A percentile compares a stretch with the other conserved stretches of the same genome.
These are phyloP conservation scores for Amanita inopinata DNA, from an alignment of 768 basidiomycete genomes.

Conservation along the genomic window DNA sequence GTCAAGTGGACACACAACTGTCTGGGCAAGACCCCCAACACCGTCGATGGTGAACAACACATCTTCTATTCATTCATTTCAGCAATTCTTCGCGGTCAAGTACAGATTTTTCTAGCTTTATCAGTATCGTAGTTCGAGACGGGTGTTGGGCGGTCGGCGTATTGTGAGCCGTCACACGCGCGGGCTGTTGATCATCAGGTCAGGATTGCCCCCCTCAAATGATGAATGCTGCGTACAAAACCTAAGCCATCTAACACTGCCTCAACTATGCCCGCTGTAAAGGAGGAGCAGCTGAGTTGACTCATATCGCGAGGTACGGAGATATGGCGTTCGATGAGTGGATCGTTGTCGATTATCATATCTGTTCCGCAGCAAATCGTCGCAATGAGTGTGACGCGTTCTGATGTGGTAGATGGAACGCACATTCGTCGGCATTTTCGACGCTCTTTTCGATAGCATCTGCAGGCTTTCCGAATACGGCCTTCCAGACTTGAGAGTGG, in stretches of 20 bases:
- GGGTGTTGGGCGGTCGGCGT: slow-evolving; percentile 78
- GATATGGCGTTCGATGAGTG: slow-evolving; percentile 82
- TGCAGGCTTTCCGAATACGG: slow-evolving; percentile 88
- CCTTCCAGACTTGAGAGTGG: slow-evolving; percentile 92
- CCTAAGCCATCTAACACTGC: slow-evolving; percentile 91
- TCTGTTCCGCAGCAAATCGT: slow-evolving; percentile 44
- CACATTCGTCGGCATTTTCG: slow-evolving; percentile 94
- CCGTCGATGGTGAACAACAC: slow-evolving; percentile 9
- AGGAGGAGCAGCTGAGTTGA: slow-evolving; percentile 92
- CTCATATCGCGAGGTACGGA: slow-evolving; percentile 93
- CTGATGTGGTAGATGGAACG: slow-evolving; percentile 16
- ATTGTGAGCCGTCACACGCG: slow-evolving; percentile 91
- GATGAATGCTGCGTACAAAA: slow-evolving; percentile 54
- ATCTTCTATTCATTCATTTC: slow-evolving; percentile 36
- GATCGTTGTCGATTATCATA: slow-evolving; percentile 98
- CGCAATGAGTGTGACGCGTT: slow-evolving; percentile 8
- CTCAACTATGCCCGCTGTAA: slow-evolving; percentile 95
- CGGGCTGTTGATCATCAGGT: slow-evolving; percentile 50
- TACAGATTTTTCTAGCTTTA: slow-evolving; percentile 90
- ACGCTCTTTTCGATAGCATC: slow-evolving; percentile 95
- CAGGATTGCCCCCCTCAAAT: neutral
- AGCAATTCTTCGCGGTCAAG: slow-evolving; percentile 90
- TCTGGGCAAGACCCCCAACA: slow-evolving; percentile 5
- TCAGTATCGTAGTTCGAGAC: slow-evolving; percentile 87
- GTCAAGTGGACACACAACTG: too few relatives aligned